Base-by-base conservation (phyloP, 495 filamentous ascomycete species). In the Evernia prunastri region DNA sequence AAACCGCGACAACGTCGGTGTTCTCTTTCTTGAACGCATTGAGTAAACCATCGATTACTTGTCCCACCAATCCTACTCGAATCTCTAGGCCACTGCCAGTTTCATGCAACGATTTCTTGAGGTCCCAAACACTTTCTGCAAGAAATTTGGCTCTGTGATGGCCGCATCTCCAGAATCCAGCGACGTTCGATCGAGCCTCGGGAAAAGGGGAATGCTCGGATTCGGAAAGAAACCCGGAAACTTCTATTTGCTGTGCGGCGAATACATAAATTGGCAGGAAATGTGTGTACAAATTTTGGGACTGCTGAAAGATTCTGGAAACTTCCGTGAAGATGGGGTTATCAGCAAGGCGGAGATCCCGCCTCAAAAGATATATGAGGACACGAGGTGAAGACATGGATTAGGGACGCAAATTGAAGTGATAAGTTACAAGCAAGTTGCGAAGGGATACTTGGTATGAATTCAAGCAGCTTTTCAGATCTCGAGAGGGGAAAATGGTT, bases 221-320 rank as follows among this genome's bases (percentile, higher is more conserved):
- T 18, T 66, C 58, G 10, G 71, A 66, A 12, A 90, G 70, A 68
- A 91, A 86, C 25, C 88, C 88, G 2, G 84, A 86, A n/a, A 87
- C 77, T 67, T 90, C 87, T 35, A 90, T 71, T 66, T 90, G 86
- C 54, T 85, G 74, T 5, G 86, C 81, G 2, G 81, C 77, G 59
- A 90, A 83, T 51, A 88, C 78, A 69, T 85, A 86, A 29, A 91
- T 68, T 0, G 88, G 87, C 0, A 90, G 75, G 0, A 90, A 70
- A 71, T 90, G 84, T 20, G 86, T 87, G 68, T 84, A 86, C 5
- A 78, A 76, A 66, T 79, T 75, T 36, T 81, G 74, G 13, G 71
- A 67, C 43, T 77, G 74, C 47, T 67, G 56, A 42, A 66, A 67
- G 0, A 76, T 63, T 33, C 73, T 78, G 43, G 74, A 71, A 35